phyloP scores from a whole-genome alignment of 106 monocot species.

The Acorus gramineus region DNA sequence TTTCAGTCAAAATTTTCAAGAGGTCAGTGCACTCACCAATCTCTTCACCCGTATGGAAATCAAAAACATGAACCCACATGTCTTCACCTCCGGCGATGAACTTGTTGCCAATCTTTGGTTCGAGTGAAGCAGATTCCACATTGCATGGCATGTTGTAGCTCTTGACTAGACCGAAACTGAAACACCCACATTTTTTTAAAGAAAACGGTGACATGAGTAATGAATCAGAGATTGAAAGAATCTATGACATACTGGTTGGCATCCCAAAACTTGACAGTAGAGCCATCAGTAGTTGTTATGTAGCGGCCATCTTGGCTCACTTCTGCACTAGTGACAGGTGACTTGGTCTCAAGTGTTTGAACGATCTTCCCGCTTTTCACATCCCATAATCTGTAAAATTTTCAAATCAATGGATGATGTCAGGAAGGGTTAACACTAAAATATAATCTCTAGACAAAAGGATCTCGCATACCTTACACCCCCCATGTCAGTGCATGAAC shows the following conservation, averaged over 20 bases:
- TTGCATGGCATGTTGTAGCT: conserved; percentile 85
- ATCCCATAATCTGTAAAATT: conserved; percentile 70
- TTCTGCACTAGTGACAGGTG: conserved; percentile 92
- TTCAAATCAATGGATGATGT: not conserved
- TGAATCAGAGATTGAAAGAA: not conserved
- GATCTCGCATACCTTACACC: conserved; percentile 54
- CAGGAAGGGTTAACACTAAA: no score
- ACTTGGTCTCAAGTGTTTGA: conserved; percentile 76
- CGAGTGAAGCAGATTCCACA: conserved; percentile 89
- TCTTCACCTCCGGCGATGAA: conserved; percentile 96
- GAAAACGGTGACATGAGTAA: no score
- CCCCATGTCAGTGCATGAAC: conserved; percentile 82
- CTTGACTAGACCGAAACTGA: conserved; percentile 85
- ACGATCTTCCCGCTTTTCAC: conserved; percentile 81
- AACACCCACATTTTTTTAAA: not conserved
- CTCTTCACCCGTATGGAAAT: conserved; percentile 83
- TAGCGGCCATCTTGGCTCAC: conserved; percentile 92
- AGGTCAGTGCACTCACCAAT: conserved; percentile 35
- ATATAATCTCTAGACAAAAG: no score
- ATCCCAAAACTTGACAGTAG: conserved; percentile 95
- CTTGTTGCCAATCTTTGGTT: conserved; percentile 68
- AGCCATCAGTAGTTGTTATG: conserved; percentile 97
- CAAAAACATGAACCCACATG: conserved; percentile 95
- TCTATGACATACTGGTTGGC: conserved; percentile 70
- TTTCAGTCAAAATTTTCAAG: no score